These are phyloP conservation scores for Candida tropicalis DNA, from an alignment of 1,139 yeast genomes.

Conservation along the genomic window DNA sequence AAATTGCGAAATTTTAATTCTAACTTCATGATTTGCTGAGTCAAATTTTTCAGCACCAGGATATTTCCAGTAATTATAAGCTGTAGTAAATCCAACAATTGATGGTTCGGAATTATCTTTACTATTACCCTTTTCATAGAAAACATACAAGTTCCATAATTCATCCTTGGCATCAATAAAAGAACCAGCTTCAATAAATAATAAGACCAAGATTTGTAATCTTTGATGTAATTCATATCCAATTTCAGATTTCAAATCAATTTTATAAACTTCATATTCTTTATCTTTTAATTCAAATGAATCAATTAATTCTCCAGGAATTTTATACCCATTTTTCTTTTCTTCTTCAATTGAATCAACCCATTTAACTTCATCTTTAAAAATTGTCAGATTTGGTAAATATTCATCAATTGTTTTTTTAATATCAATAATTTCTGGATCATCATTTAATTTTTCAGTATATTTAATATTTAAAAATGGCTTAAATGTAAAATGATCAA, in stretches of 20 bases:
- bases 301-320: conserved; percentile 53
- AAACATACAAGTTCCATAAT: conserved; percentile 66
- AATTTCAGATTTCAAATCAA: conserved; percentile 39
- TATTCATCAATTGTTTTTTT: conserved; percentile 53
- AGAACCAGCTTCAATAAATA: conserved; percentile 94
- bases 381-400: conserved; percentile 63
- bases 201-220: conserved; percentile 74
- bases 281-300: conserved; percentile 35
- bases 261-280: conserved; percentile 36
- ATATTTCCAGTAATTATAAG: conserved; percentile 82
- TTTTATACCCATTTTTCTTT: conserved; percentile 33
- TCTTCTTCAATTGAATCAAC: conserved; percentile 55
- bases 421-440: conserved; percentile 54
- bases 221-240: conserved; percentile 65
- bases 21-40: conserved; percentile 37
- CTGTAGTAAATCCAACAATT: conserved; percentile 80
- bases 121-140: conserved; percentile 41
- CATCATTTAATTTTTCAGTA: conserved; percentile 47
- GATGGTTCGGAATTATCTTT: conserved; percentile 38
- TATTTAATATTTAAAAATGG: conserved; percentile 61
- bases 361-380: conserved; percentile 71
- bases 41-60: conserved; percentile 63
- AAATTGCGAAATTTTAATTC: conserved; percentile 88
- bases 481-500: conserved; percentile 47
- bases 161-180: conserved; percentile 77